phyloP scores from a whole-genome alignment of 2,329 filamentous ascomycete genomes.

The Geoglossum cookeanum region DNA sequence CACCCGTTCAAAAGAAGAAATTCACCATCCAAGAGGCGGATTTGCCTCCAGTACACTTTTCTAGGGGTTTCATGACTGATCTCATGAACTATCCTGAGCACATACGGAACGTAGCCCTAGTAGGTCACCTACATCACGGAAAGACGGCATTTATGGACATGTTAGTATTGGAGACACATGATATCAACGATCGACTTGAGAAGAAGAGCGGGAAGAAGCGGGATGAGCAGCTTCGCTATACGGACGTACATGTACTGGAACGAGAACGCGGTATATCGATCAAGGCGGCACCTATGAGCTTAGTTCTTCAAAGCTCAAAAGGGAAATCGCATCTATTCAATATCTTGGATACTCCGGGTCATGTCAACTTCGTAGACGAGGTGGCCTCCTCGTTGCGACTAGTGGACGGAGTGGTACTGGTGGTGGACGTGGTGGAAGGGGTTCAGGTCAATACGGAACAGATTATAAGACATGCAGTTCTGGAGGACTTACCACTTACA shows the following conservation, averaged over 20 bases:
- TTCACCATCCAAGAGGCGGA: conserved; percentile 87
- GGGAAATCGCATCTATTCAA: conserved; percentile 93
- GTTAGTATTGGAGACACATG: conserved; percentile 88
- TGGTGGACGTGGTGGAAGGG: conserved; percentile 95
- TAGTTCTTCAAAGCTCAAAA: conserved; percentile 71
- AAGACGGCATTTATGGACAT: conserved; percentile 99
- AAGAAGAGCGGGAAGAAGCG: conserved; percentile 61
- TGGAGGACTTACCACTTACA: conserved; percentile 75
- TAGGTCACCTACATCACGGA: conserved; percentile 87
- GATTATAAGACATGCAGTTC: conserved; percentile 85
- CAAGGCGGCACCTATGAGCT: conserved; percentile 84
- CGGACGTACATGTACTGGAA: conserved; percentile 78
- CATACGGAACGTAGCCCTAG: conserved; percentile 78
- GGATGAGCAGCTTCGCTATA: conserved; percentile 87
- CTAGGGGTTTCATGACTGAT: conserved; percentile 83
- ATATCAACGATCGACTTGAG: conserved; percentile 60
- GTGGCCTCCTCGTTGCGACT: conserved; percentile 74
- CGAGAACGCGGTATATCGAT: conserved; percentile 78
- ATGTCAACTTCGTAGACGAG: conserved; percentile 97
- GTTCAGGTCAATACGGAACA: conserved; percentile 97
- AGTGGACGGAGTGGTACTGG: conserved; percentile 77
- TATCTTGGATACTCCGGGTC: conserved; percentile 86
- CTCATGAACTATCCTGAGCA: conserved; percentile 92
- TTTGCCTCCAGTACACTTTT: conserved; percentile 72
- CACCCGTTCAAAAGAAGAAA: conserved; percentile 84